Percentiles rank a stretch among this genome's conserved stretches.
phyloP scores from a whole-genome alignment of 371 early-diverging fungal species.

The Mortierella sp. region DNA sequence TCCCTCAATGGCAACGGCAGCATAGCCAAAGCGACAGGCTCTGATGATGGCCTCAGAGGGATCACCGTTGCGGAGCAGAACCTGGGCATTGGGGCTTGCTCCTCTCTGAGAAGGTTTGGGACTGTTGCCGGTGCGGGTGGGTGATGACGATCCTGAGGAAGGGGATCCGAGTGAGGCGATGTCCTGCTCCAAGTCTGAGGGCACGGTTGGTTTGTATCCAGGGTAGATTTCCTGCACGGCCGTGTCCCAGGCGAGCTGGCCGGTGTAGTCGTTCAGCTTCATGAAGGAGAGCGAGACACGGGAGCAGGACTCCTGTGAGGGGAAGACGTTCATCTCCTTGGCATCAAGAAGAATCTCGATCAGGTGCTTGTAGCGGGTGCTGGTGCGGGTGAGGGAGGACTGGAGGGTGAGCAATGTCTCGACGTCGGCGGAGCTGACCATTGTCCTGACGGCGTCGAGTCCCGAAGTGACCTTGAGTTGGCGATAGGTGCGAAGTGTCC shows the following conservation, averaged over 20 bases:
- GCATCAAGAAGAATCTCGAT: constrained; percentile 51
- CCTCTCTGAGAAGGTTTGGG: neutral
- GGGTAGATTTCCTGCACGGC: constrained; percentile 56
- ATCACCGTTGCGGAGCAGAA: constrained; percentile 33
- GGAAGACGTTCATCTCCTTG: constrained; percentile 47
- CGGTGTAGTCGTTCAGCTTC: constrained; percentile 30
- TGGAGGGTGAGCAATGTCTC: constrained; percentile 42
- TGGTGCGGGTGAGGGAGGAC: constrained; percentile 24
- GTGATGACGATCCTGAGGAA: neutral
- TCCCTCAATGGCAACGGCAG: constrained; percentile 43
- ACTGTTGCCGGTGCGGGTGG: neutral
- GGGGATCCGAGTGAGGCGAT: neutral
- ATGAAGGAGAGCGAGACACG: constrained; percentile 40
- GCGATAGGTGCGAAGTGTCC: constrained; percentile 38
- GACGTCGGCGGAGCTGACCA: constrained; percentile 26
- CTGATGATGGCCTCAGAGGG: constrained; percentile 45
- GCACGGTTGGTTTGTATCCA: constrained; percentile 33
- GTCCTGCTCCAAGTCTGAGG: neutral
- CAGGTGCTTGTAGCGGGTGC: constrained; percentile 36
- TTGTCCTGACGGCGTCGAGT: constrained; percentile 16
- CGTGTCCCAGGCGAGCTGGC: constrained; percentile 52
- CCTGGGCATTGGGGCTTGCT: constrained; percentile 20
- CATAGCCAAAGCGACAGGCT: constrained; percentile 48
- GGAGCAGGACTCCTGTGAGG: constrained; percentile 38
- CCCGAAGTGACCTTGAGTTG: constrained; percentile 36